Base-by-base conservation (phyloP, 306 rosid species). In the Morella rubra region DNA sequence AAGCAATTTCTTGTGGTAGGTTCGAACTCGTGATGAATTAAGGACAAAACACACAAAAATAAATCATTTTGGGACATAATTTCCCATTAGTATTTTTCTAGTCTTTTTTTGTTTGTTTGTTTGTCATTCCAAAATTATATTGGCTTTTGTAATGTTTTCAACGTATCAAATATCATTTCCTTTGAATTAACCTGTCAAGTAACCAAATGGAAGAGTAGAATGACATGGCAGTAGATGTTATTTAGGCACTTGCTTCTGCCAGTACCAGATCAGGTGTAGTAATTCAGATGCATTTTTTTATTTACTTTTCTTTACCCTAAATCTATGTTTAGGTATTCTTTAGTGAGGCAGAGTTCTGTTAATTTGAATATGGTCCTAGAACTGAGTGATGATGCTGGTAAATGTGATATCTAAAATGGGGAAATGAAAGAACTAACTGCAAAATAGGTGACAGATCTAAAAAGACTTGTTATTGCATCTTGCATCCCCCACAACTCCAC, bases 1-100 rank as follows among this genome's bases (percentile, higher is more conserved):
- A 92, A 95, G 84, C 90, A 89, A 66, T 83, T 95, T 61, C 53
- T 92, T 79, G 15, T 79, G 81, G 99, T 95, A 90, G 18, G 89
- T 70, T 83, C 44, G 46, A 65, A 49, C 24, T 74, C 46, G 37
- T 69, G 7, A 18, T 64, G 44, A 72, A 70, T 52, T 32, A 32
- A 32, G 37, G 2, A 32, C 37, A 32, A 32, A 32, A 32, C 37
- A 32, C 73, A 47, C 72, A 22, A n/a, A 50, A 50, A 20, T 11
- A 10, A 58, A 20, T 7, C 62, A 7, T 20, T 56, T 12, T 20
- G 20, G 5, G n/a, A n/a, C n/a, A n/a, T 56, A 56, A n/a, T 13
- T 56, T 56, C 14, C n/a, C n/a, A n/a, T n/a, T n/a, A n/a, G n/a
- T n/a, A 56, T 18, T 18, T 65, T 8, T 40, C 27, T 10, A 3